phyloP scores from a whole-genome alignment of 495 filamentous ascomycete species.

The Bacidia gigantensis region DNA sequence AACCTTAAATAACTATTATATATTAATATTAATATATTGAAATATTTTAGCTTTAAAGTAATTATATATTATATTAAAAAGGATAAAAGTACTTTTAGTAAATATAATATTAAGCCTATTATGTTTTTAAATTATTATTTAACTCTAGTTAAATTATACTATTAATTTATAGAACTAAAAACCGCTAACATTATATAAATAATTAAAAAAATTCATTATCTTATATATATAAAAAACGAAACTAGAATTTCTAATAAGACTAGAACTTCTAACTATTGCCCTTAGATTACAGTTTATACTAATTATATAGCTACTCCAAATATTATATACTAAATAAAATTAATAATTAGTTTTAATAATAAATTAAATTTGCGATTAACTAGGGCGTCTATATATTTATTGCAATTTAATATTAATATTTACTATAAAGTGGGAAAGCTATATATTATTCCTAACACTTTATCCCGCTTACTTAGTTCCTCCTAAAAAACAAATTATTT shows the following conservation, averaged over 20 bases:
- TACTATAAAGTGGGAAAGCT: not conserved
- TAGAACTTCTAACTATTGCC: not conserved
- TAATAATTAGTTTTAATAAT: not conserved
- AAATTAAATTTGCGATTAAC: not conserved
- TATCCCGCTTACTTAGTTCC: not conserved
- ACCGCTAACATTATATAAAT: not conserved
- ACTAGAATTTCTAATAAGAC: not conserved
- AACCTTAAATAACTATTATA: too few species aligned
- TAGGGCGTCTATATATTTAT: not conserved
- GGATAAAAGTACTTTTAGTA: too few species aligned
- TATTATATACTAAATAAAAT: not conserved
- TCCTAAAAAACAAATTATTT: not conserved
- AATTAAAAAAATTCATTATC: not conserved
- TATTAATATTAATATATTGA: too few species aligned
- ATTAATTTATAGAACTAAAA: not conserved
- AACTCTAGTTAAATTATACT: too few species aligned
- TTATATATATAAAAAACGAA: not conserved
- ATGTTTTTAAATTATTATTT: too few species aligned
- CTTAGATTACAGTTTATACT: not conserved
- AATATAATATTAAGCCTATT: too few species aligned
- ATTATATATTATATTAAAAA: too few species aligned
- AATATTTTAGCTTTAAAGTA: too few species aligned
- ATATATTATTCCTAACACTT: not conserved
- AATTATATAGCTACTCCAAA: not conserved
- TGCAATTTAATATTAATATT: not conserved